A percentile compares a stretch with the other conserved stretches of the same genome.
phyloP scores from a whole-genome alignment of 352 stramenopile species.

The Thalassiosira ordinaria region DNA sequence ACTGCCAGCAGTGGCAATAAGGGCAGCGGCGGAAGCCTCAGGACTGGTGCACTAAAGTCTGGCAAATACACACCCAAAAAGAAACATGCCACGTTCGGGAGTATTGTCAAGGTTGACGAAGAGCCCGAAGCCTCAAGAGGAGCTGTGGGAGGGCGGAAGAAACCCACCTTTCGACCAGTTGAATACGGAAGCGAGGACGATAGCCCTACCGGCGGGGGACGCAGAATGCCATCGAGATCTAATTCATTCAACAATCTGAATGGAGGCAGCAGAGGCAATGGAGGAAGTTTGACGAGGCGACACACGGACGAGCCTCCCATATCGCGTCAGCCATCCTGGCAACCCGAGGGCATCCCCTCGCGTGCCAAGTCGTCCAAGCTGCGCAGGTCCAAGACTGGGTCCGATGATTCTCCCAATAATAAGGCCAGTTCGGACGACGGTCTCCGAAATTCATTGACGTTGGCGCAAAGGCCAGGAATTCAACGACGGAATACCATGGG shows the following conservation, averaged over 20 bases:
- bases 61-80: too few relatives aligned
- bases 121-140: background rate
- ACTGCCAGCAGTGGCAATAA: too few relatives aligned
- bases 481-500: background rate
- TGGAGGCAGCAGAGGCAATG: background rate
- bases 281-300: background rate
- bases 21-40: too few relatives aligned
- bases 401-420: too few relatives aligned
- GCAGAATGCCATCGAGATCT: background rate
- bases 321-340: background rate
- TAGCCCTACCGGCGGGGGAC: background rate
- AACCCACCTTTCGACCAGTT: background rate
- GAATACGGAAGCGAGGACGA: background rate
- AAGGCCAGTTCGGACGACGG: too few relatives aligned
- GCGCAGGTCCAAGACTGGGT: too few relatives aligned
- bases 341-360: background rate
- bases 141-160: background rate
- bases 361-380: too few relatives aligned
- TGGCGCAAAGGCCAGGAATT: background rate
- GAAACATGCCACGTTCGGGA: too few relatives aligned
- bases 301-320: too few relatives aligned
- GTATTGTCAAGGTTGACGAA: too few relatives aligned
- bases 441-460: background rate
- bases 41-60: too few relatives aligned
- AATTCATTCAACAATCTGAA: background rate